Evolutionary conservation across 176 grass and related monocot species (phyloP), one percentile per base, ranked within the genome.

Genomic region (Bothriochloa decipiens): DNA sequence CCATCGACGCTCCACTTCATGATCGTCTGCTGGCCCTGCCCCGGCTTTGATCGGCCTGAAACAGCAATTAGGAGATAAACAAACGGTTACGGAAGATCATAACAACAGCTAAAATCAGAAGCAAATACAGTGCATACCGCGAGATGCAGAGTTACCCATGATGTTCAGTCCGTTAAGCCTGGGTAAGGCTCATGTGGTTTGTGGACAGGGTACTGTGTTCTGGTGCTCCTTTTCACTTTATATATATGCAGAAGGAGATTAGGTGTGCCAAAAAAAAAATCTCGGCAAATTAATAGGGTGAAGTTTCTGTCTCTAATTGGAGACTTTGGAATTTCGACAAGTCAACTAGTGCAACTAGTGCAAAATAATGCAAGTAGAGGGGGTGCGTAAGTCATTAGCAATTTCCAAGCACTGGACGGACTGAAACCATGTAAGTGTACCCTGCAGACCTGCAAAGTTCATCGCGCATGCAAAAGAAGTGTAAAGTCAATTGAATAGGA

Each of bases 1-100:
- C 80, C 86, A 78, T 88, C 72, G 7, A 83, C 70, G 64, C 47
- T 88, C 86, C 80, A 88, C 29, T 83, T 88, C 64, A 82, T 70
- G 47, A 64, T 77, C 35, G 13, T 68, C 22, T 63, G 14, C 11
- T 6, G 32, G 72, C 16, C 32, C 65, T 65, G 27, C 4, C 63
- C 15, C 13, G 2, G 13, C 63, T 84, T 68, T 40, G 46, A 57
- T 14, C 16, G 33, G 1, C 73, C 63, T 84, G 61, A 33, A 84
- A 57, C 15, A 58, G 49, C 23, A 58, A 16, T 22, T 39, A 17
- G 26, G 1, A 27, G 33, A 55, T 58, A 16, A 26, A 10, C 2
- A 26, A 50, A 28, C 27, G 36, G 1, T 32, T 32, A 83, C 35
- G 2, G 15, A 72, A 29, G 2, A 58, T 70, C 49, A 35, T 14